Percentiles rank a stretch among this genome's conserved stretches.
phyloP scores from a whole-genome alignment of 140 eudicot species.

The Flaveria floridana region DNA sequence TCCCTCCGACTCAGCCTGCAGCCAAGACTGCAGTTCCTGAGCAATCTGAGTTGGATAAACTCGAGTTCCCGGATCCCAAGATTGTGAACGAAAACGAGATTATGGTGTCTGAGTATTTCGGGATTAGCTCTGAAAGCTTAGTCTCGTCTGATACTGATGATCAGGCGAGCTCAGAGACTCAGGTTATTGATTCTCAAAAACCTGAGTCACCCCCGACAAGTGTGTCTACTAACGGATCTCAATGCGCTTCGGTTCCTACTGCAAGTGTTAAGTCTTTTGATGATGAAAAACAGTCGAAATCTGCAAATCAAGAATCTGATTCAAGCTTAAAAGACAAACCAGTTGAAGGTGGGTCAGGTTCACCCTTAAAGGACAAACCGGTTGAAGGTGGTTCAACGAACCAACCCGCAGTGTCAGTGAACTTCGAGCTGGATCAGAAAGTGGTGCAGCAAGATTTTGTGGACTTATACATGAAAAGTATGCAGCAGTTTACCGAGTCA shows the following conservation, averaged over 20 bases:
- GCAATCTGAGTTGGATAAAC: slow-evolving; percentile 50
- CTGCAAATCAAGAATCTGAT: slow-evolving; percentile 50
- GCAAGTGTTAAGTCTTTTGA: slow-evolving; percentile 36
- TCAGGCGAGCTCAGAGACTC: slow-evolving; percentile 49
- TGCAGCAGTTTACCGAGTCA: slow-evolving; percentile 97
- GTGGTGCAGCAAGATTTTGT: slow-evolving; percentile 92
- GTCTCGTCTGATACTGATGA: slow-evolving; percentile 66
- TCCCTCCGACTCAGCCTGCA: slow-evolving; percentile 37
- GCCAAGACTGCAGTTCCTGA: slow-evolving; percentile 24
- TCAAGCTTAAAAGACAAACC: slow-evolving; percentile 48
- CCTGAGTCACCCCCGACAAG: slow-evolving; percentile 68
- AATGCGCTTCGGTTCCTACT: slow-evolving; percentile 39
- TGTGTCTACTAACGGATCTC: slow-evolving; percentile 54
- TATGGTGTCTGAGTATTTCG: slow-evolving; percentile 84
- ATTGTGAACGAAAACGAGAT: slow-evolving; percentile 64
- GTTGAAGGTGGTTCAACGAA: slow-evolving; percentile 14
- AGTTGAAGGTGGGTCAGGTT: slow-evolving; percentile 16
- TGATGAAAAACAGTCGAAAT: slow-evolving; percentile 51
- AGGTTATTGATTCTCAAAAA: slow-evolving; percentile 21
- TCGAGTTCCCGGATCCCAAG: slow-evolving; percentile 97
- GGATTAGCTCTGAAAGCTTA: slow-evolving; percentile 61
- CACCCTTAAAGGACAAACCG: slow-evolving; percentile 30
- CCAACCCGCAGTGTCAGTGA: slow-evolving; percentile 46
- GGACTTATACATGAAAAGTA: slow-evolving; percentile 96
- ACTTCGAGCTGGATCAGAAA: slow-evolving; percentile 61